Base-by-base conservation (phyloP, 345 rosid species). In the Garcia nutans region DNA sequence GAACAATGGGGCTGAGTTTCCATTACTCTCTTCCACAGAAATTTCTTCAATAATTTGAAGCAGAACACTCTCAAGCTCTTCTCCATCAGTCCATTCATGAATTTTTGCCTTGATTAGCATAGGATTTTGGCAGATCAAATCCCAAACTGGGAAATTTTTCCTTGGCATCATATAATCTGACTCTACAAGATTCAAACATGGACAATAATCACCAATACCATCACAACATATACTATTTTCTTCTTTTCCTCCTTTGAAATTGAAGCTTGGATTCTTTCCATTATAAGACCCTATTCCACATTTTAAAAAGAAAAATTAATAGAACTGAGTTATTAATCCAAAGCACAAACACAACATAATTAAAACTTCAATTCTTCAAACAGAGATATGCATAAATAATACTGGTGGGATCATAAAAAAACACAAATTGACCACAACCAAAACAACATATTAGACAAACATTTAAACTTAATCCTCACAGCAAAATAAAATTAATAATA, bases 141-240 rank as follows among this genome's bases (percentile, higher is more conserved):
- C 90, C 98, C 97, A 92, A 6, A 90, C 84, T 2, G 98, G 97
- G 50, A 82, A 94, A 13, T 90, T 84, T 81, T 92, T 95, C 84
- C 97, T 93, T 10, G 97, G 99, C 97, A 95, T 92, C 79, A 86
- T 64, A 68, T 76, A 78, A 80, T 91, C 97, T 56, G 75, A 68
- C 13, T 86, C 76, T 6, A 49, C 68, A 3, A 95, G 96, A 84
- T 82, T 92, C 82, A 95, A 76, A 76, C 86, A 86, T 0, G 97
- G 97, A 72, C 99, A 95, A 77, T 87, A 95, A 78, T 95, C 99
- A 0, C 94, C 97, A 5, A 54, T 76, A 10, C 99, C 99, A 74
- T 95, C 97, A 26, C 99, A 10, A 91, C 85, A 65, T 95, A 95
- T 12, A 92, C 82, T 37, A 95, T 87, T 71, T 83, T 88, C 33